phyloP scores from a whole-genome alignment of 805 yeast genomes.

The Sporopachydermia lactativora region DNA sequence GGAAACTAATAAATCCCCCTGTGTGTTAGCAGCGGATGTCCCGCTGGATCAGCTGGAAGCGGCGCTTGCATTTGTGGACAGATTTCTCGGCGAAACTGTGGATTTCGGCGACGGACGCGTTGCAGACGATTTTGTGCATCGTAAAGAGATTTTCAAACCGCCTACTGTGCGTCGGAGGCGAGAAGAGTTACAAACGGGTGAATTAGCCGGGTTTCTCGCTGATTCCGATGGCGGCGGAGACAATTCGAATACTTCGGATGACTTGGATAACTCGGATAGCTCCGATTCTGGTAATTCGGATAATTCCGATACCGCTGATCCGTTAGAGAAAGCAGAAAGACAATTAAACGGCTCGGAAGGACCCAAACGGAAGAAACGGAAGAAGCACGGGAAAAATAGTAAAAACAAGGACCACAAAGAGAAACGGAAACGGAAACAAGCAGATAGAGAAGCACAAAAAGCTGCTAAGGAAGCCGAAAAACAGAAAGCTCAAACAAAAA shows the following conservation, averaged over 20 bases:
- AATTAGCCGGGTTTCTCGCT: constrained; percentile 13
- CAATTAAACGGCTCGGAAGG: constrained; percentile 5
- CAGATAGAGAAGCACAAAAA: constrained; percentile 7
- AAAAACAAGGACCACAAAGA: constrained; percentile 11
- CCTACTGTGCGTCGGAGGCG: constrained; percentile 14
- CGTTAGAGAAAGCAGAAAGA: constrained; percentile 14
- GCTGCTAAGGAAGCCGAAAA: constrained; percentile 14
- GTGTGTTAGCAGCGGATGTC: constrained; percentile 23
- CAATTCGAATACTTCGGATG: constrained; percentile 20
- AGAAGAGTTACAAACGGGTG: constrained; percentile 23
- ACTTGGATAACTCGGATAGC: constrained; percentile 10
- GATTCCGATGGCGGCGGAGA: constrained; percentile 6
- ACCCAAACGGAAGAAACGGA: constrained; percentile 4
- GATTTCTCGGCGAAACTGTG: constrained; percentile 25
- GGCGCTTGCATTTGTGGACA: constrained; percentile 24
- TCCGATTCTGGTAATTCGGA: constrained; percentile 13
- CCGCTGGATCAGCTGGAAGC: constrained; percentile 21
- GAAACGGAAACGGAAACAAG: constrained; percentile 6
- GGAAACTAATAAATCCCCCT: constrained; percentile 23
- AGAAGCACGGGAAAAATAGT: constrained; percentile 11
- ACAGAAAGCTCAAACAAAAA: constrained; percentile 3
- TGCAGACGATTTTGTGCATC: constrained; percentile 22
- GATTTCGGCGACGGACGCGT: constrained; percentile 21
- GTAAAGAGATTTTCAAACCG: constrained; percentile 2
- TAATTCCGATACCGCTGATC: constrained; percentile 12